Evolutionary conservation across 768 basidiomycete genomes (phyloP).

Genomic region (Mycena indigotica): DNA sequence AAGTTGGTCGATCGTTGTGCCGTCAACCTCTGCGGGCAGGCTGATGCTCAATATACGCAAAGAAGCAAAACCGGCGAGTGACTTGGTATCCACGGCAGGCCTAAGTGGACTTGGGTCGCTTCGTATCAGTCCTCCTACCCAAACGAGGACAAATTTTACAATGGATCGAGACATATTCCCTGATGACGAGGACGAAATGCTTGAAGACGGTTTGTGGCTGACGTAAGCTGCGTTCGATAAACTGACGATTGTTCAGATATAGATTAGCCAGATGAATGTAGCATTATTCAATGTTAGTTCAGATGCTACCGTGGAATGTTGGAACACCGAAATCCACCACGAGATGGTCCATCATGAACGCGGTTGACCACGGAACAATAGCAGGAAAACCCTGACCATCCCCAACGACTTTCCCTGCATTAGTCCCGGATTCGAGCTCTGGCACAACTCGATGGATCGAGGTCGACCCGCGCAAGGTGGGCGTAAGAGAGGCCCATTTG

Average conservation of each 20-base stretch:
- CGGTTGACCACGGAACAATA: constrained; percentile 26
- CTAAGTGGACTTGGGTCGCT: constrained; percentile 15
- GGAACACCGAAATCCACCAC: constrained; percentile 17
- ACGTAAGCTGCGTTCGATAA: too few species aligned
- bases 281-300: not conserved
- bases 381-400: constrained; percentile 31
- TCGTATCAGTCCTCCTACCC: constrained; percentile 2
- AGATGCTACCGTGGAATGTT: constrained; percentile 7
- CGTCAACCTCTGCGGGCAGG: constrained; percentile 17
- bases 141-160: not conserved
- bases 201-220: too few species aligned
- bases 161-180: not conserved
- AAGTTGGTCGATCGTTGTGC: constrained; percentile 22
- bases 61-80: constrained; percentile 6
- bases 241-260: too few species aligned
- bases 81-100: constrained; percentile 10
- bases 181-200: not conserved
- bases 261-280: too few species aligned
- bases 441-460: constrained; percentile 20
- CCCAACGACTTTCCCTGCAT: constrained; percentile 18
- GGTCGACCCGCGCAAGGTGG: constrained; percentile 19
- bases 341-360: constrained; percentile 13
- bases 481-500: constrained; percentile 24
- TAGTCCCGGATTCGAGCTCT: constrained; percentile 18
- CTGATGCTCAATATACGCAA: constrained; percentile 19